Evolutionary conservation across 148 eudicot genomes (phyloP), one percentile per base, ranked within the genome.

Genomic region (Vaccinium vitisidaea): DNA sequence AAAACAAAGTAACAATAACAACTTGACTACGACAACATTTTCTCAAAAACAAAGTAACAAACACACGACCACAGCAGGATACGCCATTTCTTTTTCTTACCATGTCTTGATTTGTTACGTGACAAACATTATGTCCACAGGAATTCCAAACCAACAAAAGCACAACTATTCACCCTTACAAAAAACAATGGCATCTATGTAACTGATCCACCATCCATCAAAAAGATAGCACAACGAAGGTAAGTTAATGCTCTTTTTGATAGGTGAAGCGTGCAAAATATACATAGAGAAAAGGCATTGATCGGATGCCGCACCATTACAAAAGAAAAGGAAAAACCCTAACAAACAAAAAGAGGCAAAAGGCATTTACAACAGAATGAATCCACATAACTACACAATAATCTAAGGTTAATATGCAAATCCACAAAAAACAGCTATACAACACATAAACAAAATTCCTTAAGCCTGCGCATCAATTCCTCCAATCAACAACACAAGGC

Each of bases 101-200:
- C 8, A 8, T 8, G 13, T 63, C 69, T 63, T n/a, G n/a, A n/a
- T 63, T 63, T n/a, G 69, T 63, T 63, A n/a, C 69, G 2, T 63
- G 69, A 63, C 13, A 63, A 63, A 63, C 69, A n/a, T 63, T 63
- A 63, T 63, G 69, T 63, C 69, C 69, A n/a, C n/a, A 63, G 27
- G 27, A n/a, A n/a, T 19, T 13, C n/a, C 63, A 18, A 56, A 58
- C 63, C 19, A 58, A 58, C 63, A 58, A 18, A 18, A 18, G 23
- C n/a, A 58, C 6, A 58, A 58, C 63, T 58, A 58, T 18, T 58
- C 63, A 6, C 21, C 63, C 18, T 16, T 1, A 58, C 39, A 58
- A 50, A 8, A 50, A 50, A 50, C 53, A 6, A 58, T 19, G 21
- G 63, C 63, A 58, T 5, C n/a, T 6, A 21, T 18, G 8, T 58